phyloP scores from a whole-genome alignment of 1,284 basidiomycete species.

The Sporisorium exsertum region DNA sequence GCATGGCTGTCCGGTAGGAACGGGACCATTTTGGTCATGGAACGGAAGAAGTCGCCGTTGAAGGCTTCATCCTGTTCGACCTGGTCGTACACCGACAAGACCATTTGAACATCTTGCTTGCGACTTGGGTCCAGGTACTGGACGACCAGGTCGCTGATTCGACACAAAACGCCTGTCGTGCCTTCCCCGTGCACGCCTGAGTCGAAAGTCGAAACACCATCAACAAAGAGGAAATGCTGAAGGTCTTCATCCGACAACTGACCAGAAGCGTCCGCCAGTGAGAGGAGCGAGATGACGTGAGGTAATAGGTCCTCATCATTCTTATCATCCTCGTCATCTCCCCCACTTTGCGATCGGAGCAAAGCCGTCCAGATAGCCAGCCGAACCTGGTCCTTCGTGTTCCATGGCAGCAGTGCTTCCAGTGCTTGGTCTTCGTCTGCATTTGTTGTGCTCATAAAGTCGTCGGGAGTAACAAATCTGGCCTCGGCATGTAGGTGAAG shows the following conservation, averaged over 20 bases:
- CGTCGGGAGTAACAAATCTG: slow-evolving; percentile 6
- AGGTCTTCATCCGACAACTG: slow-evolving; percentile 18
- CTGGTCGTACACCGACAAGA: not conserved
- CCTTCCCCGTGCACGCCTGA: not conserved
- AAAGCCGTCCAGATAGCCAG: slow-evolving; percentile 33
- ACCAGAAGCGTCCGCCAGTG: slow-evolving; percentile 13
- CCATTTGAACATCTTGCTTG: slow-evolving; percentile 23
- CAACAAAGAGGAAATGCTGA: slow-evolving; percentile 24
- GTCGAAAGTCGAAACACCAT: slow-evolving; percentile 10
- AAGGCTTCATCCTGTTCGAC: not conserved
- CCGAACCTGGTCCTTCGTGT: slow-evolving; percentile 7
- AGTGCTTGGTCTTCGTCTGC: slow-evolving; percentile 2
- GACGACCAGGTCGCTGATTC: slow-evolving; percentile 18
- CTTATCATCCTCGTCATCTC: not conserved
- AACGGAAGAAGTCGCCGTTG: slow-evolving; percentile 2
- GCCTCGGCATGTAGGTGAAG: slow-evolving; percentile 22
- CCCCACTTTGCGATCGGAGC: slow-evolving; percentile 2
- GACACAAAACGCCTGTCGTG: slow-evolving; percentile 2
- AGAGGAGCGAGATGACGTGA: slow-evolving; percentile 18
- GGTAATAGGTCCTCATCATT: not conserved
- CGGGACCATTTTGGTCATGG: slow-evolving; percentile 20
- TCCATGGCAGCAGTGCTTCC: slow-evolving; percentile 15
- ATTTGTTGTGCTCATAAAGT: slow-evolving; percentile 19
- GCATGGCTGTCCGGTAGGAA: slow-evolving; percentile 18
- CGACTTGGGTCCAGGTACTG: slow-evolving; percentile 23